phyloP scores from a whole-genome alignment of 176 grass and related monocot genomes.

The Carex pumila region DNA sequence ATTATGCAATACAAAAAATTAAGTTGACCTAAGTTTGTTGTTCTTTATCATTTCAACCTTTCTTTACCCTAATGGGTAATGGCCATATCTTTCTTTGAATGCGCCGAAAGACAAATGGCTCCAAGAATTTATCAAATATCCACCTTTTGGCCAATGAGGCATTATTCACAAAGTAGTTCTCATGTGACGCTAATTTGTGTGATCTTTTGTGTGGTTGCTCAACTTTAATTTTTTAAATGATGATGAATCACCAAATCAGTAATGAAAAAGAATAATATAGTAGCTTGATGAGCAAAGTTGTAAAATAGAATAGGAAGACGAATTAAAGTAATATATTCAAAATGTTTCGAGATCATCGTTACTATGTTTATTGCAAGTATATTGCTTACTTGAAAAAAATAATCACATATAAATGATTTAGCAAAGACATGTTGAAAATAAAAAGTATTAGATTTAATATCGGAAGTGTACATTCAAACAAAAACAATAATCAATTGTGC shows the following conservation, averaged over 20 bases:
- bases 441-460: neutral
- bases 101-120: constrained; percentile 22
- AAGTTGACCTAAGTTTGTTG: constrained; percentile 2
- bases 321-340: neutral
- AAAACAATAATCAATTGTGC: neutral
- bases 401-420: neutral
- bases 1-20: neutral
- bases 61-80: neutral
- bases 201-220: neutral
- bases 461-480: neutral
- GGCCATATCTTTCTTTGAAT: constrained; percentile 1
- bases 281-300: neutral
- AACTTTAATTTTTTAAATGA: neutral
- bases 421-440: neutral
- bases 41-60: constrained; percentile 3
- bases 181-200: neutral
- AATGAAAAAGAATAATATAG: neutral
- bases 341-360: neutral
- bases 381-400: neutral
- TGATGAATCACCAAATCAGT: neutral
- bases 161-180: neutral
- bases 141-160: neutral
- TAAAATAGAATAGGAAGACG: neutral
- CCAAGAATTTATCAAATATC: constrained; percentile 19
- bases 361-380: neutral